Base-by-base conservation (phyloP, 2,329 filamentous ascomycete genomes). In the Macrophomina phaseolina region DNA sequence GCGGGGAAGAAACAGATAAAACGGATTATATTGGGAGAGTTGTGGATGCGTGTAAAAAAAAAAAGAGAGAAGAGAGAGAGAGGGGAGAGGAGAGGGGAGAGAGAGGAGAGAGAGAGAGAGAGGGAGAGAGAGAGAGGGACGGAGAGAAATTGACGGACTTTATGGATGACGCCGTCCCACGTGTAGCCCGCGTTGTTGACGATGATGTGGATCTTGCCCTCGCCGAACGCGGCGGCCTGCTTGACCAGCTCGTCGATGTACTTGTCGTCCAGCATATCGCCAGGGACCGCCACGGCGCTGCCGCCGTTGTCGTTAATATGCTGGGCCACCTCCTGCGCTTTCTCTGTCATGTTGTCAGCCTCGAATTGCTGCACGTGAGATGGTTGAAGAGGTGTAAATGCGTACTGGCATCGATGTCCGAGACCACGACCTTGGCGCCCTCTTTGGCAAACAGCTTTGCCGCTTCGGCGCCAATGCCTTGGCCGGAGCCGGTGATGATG, bases 101-200 rank as follows among this genome's bases (percentile, higher is more conserved):
- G 4, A 14, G n/a, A 60, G 16, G 36, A 46, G 18, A 46, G 53
- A 53, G 16, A 16, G 32, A 7, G 28, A 23, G 4, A 14, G n/a
- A 60, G 16, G 6, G 32, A 7, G 28, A 23, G 4, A 14, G n/a
- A 60, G 16, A 55, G 36, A 46, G 18, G 34, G 28, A 30, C 28
- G 18, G 9, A 46, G 53, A 53, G 16, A 16, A 16, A n/a, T 2
- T 9, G 7, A 8, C 56, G 9, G 11, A 68, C 66, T 81, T 95
- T 96, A 84, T 96, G 92, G 71, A 96, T 93, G 46, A 96, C 92
- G 6, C 90, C 93, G 78, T 97, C 93, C 92, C 93, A 97, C 0
- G 93, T 97, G 80, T 92, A 96, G 49, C 92, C 93, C 0, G 93
- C 93, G 77, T 97, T 97, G 80, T 97, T 96, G 68, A 97, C 91